A percentile compares a stretch with the other conserved stretches of the same genome.
Evolutionary conservation across 2,329 filamentous ascomycete genomes (phyloP).

Genomic region (Macrophomina tecta): DNA sequence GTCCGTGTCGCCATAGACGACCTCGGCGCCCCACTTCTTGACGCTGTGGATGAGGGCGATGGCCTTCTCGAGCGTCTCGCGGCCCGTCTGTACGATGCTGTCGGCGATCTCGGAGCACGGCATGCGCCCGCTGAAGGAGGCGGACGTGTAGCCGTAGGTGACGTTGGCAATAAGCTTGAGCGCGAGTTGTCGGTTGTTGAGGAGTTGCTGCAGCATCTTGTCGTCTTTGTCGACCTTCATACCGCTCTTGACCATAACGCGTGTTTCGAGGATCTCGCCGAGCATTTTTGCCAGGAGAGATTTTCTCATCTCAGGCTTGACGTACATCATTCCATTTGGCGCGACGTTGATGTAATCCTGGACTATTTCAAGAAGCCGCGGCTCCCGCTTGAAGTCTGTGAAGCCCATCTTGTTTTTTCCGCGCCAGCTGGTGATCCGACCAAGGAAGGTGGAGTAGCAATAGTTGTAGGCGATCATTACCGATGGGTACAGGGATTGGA

Average conservation of each 20-base stretch:
- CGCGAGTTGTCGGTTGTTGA: conserved; percentile 93
- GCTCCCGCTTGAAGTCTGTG: conserved; percentile 79
- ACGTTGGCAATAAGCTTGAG: conserved; percentile 98
- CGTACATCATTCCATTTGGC: conserved; percentile 97
- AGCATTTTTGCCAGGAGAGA: conserved; percentile 96
- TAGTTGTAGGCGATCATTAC: conserved; percentile 99
- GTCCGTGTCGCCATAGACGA: conserved; percentile 98
- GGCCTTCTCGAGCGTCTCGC: conserved; percentile 92
- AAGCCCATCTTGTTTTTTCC: conserved; percentile 95
- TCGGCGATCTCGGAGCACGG: conserved; percentile 97
- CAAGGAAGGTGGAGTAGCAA: conserved; percentile 96
- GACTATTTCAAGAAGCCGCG: conserved; percentile 75
- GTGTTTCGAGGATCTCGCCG: conserved; percentile 90
- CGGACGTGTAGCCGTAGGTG: conserved; percentile 97
- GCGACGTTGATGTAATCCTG: conserved; percentile 89
- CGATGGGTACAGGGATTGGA: conserved; percentile 94
- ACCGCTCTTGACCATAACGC: conserved; percentile 96
- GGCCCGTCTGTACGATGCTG: conserved; percentile 94
- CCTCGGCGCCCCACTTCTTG: conserved; percentile 87
- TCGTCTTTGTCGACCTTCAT: conserved; percentile 96
- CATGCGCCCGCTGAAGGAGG: conserved; percentile 96
- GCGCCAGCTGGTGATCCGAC: conserved; percentile 85
- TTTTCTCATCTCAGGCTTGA: conserved; percentile 82
- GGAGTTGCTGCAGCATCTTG: conserved; percentile 78
- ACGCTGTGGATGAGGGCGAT: conserved; percentile 92